Conservation (phyloP, 768 basidiomycete genomes). For the Lentinula edodes region DNA sequence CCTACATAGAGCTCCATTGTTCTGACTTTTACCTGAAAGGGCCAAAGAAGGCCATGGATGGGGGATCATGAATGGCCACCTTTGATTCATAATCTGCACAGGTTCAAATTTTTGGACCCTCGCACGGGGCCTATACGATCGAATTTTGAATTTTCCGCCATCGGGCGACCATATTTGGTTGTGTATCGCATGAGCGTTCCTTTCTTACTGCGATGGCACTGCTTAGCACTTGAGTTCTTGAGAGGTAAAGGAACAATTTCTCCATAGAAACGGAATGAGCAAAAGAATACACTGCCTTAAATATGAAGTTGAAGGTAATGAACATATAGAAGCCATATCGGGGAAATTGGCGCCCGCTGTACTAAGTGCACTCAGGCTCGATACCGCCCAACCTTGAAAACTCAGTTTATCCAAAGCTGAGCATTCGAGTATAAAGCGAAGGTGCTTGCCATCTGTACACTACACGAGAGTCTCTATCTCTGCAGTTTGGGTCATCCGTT, state of each 20-base stretch:
- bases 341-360: neutral
- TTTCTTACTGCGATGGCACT: neutral
- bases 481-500: conserved; percentile 31
- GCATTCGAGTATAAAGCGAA: neutral
- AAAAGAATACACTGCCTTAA: too few species aligned
- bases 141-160: neutral
- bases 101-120: neutral
- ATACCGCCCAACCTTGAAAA: conserved; percentile 26
- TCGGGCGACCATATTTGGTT: neutral
- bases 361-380: conserved; percentile 17
- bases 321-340: neutral
- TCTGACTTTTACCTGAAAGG: neutral
- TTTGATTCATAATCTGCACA: neutral
- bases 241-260: too few species aligned
- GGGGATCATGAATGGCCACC: neutral
- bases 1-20: neutral
- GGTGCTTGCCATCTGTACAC: conserved; percentile 33
- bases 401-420: neutral
- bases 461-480: conserved; percentile 33
- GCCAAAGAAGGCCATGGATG: neutral
- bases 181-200: too few species aligned
- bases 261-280: too few species aligned
- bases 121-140: neutral
- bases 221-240: neutral
- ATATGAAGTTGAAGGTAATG: too few species aligned